Evolutionary conservation across 2,329 filamentous ascomycete species (phyloP).

Genomic region (Pestalotiopsis sp.): DNA sequence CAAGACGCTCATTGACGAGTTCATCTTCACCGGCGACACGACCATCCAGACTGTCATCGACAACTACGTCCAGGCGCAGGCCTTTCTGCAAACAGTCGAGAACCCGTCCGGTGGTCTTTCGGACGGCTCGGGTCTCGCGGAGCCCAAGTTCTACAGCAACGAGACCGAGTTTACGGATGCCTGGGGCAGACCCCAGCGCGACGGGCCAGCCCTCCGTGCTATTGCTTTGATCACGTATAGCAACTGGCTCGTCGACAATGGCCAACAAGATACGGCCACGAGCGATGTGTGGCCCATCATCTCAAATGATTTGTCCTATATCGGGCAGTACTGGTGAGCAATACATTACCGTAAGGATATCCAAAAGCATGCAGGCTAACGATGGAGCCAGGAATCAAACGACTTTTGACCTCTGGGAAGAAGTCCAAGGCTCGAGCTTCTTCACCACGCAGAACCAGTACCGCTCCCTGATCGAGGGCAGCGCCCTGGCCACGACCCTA

Average conservation of each 20-base stretch:
- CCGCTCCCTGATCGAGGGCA: conserved; percentile 50
- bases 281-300: conserved; percentile 55
- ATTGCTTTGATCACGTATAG: conserved; percentile 56
- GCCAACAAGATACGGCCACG: conserved; percentile 38
- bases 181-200: conserved; percentile 61
- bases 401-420: conserved; percentile 63
- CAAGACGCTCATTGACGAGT: conserved; percentile 52
- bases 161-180: conserved; percentile 47
- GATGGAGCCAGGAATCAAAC: conserved; percentile 40
- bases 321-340: conserved; percentile 47
- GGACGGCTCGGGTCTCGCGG: conserved; percentile 48
- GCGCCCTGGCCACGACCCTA: conserved; percentile 47
- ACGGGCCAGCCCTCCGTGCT: conserved; percentile 60
- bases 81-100: conserved; percentile 48
- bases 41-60: conserved; percentile 46
- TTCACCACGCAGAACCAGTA: conserved; percentile 58
- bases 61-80: conserved; percentile 54
- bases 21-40: conserved; percentile 43
- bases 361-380: not conserved
- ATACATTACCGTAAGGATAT: not conserved
- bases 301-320: conserved; percentile 56
- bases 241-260: conserved; percentile 48
- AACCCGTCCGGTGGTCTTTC: conserved; percentile 53
- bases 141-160: conserved; percentile 57
- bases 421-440: conserved; percentile 57